Base-by-base conservation (phyloP, 1,284 basidiomycete species). In the Melampsora medusae region DNA sequence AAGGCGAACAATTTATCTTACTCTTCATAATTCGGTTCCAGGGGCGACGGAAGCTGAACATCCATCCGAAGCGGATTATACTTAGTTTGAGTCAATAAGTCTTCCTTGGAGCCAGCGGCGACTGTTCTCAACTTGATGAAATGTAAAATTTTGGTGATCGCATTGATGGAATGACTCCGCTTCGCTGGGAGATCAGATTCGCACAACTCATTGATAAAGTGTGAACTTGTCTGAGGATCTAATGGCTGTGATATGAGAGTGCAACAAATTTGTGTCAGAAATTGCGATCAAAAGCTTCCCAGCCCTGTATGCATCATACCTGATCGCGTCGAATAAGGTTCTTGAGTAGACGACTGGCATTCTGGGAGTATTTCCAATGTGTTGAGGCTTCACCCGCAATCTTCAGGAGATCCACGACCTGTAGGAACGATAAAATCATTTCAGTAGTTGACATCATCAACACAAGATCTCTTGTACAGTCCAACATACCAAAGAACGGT, bases 121-220 rank as follows among this genome's bases (percentile, higher is more conserved):
- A 92, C 91, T 6, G 92, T 91, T 60, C 94, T 89, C 68, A 94
- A 87, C 84, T 97, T 96, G 83, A 94, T 85, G 80, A 90, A 89
- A 78, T 89, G 88, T 50, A 90, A 86, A 46, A 92, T 83, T 82
- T 90, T 91, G 28, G 90, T 88, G 48, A 95, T 84, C 1, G 89
- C 92, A 74, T 90, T 92, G 77, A 74, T 67, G 68, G 53, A 77
- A 72, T 25, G 31, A 75, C 71, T 84, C 64, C 93, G 87, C 79
- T 94, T 91, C 53, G 89, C 88, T 0, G 92, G 89, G 78, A 97
- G 92, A 64, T 92, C 90, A 80, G 91, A 93, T 64, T 59, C 56
- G 22, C 49, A 48, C n/a, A 85, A 69, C 1, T 78, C 77, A 42
- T 83, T 80, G 0, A 81, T 82, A 0, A 82, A 82, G 33, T 77